These are phyloP conservation scores for Sclerotinia trifoliorum DNA, from an alignment of 2,329 filamentous ascomycete species.

Conservation along the genomic window DNA sequence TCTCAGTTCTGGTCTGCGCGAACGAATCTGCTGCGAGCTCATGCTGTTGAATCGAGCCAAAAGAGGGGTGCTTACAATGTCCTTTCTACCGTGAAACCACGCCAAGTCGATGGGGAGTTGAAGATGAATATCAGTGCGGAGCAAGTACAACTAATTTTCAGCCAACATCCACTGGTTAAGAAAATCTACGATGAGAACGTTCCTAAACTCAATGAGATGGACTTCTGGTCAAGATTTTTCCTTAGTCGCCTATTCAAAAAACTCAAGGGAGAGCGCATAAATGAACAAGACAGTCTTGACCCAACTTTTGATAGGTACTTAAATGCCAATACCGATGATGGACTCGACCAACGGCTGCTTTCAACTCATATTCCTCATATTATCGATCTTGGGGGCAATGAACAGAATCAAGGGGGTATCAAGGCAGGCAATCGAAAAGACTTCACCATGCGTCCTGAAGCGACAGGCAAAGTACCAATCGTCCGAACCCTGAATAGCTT, in stretches of 20 bases:
- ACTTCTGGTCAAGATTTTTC: slow-evolving; percentile 96
- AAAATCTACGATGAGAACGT: slow-evolving; percentile 92
- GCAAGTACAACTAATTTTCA: slow-evolving; percentile 90
- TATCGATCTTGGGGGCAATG: slow-evolving; percentile 90
- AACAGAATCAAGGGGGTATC: slow-evolving; percentile 86
- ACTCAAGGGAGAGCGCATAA: slow-evolving; percentile 82
- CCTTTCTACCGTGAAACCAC: slow-evolving; percentile 81
- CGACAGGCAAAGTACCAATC: slow-evolving; percentile 77
- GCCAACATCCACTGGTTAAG: slow-evolving; percentile 87
- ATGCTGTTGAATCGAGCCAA: slow-evolving; percentile 86
- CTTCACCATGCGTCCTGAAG: slow-evolving; percentile 78
- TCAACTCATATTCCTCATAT: slow-evolving; percentile 76
- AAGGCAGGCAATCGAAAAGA: slow-evolving; percentile 82
- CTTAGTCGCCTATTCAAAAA: slow-evolving; percentile 87
- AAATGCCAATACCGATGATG: slow-evolving; percentile 62
- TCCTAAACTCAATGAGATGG: slow-evolving; percentile 71
- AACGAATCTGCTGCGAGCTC: slow-evolving; percentile 78
- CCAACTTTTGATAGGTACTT: slow-evolving; percentile 84
- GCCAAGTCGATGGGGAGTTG: slow-evolving; percentile 69
- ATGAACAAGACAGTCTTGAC: slow-evolving; percentile 73
- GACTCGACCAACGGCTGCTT: slow-evolving; percentile 53
- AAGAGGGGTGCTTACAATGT: slow-evolving; percentile 91
- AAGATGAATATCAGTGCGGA: slow-evolving; percentile 86
- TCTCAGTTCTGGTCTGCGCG: slow-evolving; percentile 93
- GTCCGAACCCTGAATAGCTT: slow-evolving; percentile 85